Evolutionary conservation across 2,329 filamentous ascomycete species (phyloP).

Genomic region (Acephala macrosclerotiorum): DNA sequence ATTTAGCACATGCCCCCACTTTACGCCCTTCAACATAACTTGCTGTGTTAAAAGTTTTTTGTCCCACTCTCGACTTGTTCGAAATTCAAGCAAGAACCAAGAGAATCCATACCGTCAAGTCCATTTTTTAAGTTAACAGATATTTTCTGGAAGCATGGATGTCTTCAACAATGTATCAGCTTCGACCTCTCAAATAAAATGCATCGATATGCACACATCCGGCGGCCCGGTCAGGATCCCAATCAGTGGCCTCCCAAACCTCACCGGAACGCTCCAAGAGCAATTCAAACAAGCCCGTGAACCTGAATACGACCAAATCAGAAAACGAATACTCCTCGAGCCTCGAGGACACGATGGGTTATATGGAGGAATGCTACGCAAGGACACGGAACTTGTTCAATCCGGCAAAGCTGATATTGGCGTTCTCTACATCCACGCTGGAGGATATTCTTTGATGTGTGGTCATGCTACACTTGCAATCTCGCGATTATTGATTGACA

Average conservation of each 20-base stretch:
- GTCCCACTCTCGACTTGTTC: too few species aligned
- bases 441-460: not conserved
- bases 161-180: not conserved
- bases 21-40: too few species aligned
- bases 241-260: not conserved
- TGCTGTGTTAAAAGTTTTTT: too few species aligned
- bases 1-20: too few species aligned
- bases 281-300: conserved; percentile 34
- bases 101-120: too few species aligned
- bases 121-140: too few species aligned
- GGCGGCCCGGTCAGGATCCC: not conserved
- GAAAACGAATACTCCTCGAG: conserved; percentile 9
- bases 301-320: conserved; percentile 13
- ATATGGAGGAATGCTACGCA: conserved; percentile 2
- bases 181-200: not conserved
- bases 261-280: not conserved
- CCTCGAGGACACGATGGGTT: conserved; percentile 5
- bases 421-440: not conserved
- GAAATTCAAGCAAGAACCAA: too few species aligned
- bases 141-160: conserved; percentile 39
- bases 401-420: conserved; percentile 2
- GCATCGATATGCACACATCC: conserved; percentile 1
- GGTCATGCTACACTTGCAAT: not conserved
- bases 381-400: not conserved
- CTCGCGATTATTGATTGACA: not conserved